These are phyloP conservation scores for Termitomyces sp. DNA, from an alignment of 768 basidiomycete species.

Conservation along the genomic window DNA sequence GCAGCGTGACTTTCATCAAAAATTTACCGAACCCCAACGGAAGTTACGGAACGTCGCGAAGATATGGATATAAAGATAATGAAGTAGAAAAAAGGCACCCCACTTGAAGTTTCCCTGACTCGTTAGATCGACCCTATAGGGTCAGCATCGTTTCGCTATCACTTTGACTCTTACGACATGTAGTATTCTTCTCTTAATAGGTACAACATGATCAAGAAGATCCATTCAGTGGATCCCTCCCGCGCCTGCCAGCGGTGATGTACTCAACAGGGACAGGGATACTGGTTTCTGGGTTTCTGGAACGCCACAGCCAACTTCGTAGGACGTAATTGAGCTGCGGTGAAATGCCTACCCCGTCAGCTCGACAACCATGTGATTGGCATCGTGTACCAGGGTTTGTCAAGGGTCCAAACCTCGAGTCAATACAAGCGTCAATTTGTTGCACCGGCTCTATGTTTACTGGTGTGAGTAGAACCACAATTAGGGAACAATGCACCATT, in stretches of 20 bases:
- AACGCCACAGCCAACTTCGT: slow-evolving; percentile 1
- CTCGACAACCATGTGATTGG: not conserved
- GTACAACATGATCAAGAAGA: not conserved
- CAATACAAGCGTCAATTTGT: not conserved
- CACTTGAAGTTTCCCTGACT: not conserved
- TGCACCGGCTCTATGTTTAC: too few species aligned
- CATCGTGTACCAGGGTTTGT: not conserved
- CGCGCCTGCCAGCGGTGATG: not conserved
- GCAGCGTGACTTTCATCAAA: not conserved
- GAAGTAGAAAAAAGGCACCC: not conserved
- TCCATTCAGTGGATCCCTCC: not conserved
- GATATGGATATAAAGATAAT: not conserved
- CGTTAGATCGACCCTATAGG: not conserved
- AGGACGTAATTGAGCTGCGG: not conserved
- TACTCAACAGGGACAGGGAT: not conserved
- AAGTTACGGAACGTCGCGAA: not conserved
- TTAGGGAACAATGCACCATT: too few species aligned
- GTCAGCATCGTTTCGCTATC: not conserved
- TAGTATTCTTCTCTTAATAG: not conserved
- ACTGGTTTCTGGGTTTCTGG: not conserved
- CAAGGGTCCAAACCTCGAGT: not conserved
- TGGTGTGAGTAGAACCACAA: too few species aligned
- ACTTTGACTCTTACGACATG: not conserved
- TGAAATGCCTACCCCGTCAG: not conserved
- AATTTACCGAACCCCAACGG: not conserved